Conservation (phyloP, 192 early-diverging fungal species). For the Coemansia sp. region DNA sequence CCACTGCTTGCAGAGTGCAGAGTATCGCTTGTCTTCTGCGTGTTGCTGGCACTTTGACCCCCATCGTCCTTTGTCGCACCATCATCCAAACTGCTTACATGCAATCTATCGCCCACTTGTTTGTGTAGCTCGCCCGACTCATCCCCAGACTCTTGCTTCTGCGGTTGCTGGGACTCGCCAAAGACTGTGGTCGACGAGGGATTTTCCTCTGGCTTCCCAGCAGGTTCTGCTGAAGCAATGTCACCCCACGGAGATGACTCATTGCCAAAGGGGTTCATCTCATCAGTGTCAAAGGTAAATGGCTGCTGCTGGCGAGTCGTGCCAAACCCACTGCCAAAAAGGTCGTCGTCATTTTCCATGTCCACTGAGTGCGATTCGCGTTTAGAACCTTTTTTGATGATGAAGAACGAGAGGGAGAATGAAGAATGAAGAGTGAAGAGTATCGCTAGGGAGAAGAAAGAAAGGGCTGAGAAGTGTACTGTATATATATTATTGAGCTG, state of each 20-base stretch:
- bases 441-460: too few species aligned
- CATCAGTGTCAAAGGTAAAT: conserved; percentile 41
- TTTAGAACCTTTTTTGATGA: not conserved
- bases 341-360: conserved; percentile 28
- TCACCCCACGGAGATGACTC: conserved; percentile 34
- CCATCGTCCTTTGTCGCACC: conserved; percentile 1
- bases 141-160: not conserved
- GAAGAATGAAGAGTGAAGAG: too few species aligned
- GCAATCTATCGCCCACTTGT: not conserved
- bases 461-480: too few species aligned
- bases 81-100: not conserved
- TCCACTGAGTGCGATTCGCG: not conserved
- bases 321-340: conserved; percentile 47
- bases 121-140: not conserved
- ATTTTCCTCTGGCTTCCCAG: not conserved
- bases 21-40: not conserved
- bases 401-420: not conserved
- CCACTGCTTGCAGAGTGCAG: not conserved
- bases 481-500: too few species aligned
- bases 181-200: not conserved
- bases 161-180: not conserved
- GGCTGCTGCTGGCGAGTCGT: conserved; percentile 22
- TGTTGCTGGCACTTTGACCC: not conserved
- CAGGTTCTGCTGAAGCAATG: not conserved
- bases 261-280: conserved; percentile 54